phyloP scores from a whole-genome alignment of 768 basidiomycete genomes.

The Suillus plorans region DNA sequence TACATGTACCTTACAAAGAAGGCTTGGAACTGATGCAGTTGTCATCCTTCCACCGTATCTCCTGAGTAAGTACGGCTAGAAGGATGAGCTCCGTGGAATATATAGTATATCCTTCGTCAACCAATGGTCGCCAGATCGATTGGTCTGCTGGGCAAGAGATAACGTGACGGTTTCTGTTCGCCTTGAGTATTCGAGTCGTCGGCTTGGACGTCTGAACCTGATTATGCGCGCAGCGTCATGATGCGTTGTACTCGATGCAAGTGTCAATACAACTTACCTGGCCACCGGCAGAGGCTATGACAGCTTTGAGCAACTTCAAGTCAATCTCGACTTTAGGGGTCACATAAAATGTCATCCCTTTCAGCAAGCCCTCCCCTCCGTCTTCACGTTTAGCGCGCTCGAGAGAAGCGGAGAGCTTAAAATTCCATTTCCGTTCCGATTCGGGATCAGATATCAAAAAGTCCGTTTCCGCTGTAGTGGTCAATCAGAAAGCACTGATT shows the following conservation, averaged over 20 bases:
- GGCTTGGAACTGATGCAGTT: slow-evolving; percentile 17
- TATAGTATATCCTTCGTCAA: slow-evolving; percentile 49
- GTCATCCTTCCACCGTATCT: slow-evolving; percentile 60
- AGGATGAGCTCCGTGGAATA: slow-evolving; percentile 72
- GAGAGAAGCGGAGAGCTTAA: slow-evolving; percentile 63
- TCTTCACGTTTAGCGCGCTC: slow-evolving; percentile 48
- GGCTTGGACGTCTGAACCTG: slow-evolving; percentile 50
- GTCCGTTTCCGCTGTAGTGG: slow-evolving; percentile 54
- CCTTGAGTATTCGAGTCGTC: slow-evolving; percentile 53
- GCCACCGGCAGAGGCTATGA: slow-evolving; percentile 71
- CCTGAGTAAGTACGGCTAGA: slow-evolving; percentile 61
- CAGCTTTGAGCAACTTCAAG: slow-evolving; percentile 60
- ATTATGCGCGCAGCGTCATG: background rate
- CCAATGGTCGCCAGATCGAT: slow-evolving; percentile 65
- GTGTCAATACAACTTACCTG: slow-evolving; percentile 42
- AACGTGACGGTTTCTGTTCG: slow-evolving; percentile 51
- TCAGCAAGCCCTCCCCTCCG: slow-evolving; percentile 53
- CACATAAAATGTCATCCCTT: slow-evolving; percentile 69
- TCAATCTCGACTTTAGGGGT: slow-evolving; percentile 65
- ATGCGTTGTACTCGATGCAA: background rate
- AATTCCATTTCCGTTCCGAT: slow-evolving; percentile 65
- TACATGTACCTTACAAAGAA: slow-evolving; percentile 1
- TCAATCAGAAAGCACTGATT: background rate
- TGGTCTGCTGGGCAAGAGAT: slow-evolving; percentile 67
- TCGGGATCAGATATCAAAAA: slow-evolving; percentile 60